A percentile compares a stretch with the other conserved stretches of the same genome.
These are phyloP conservation scores for Bruguiera gymnorhiza DNA, from an alignment of 345 rosid genomes.

Conservation along the genomic window DNA sequence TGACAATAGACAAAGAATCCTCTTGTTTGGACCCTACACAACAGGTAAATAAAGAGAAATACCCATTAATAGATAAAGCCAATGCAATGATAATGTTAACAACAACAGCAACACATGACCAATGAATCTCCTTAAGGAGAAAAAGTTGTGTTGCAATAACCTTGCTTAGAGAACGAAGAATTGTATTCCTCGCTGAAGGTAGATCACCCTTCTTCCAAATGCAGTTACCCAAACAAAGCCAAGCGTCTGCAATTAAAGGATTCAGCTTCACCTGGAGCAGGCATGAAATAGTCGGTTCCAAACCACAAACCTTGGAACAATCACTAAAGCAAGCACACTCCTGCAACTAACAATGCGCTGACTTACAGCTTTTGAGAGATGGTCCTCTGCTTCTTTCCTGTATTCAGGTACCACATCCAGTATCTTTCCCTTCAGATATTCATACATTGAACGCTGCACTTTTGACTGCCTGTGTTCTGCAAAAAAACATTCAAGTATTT, in stretches of 20 bases:
- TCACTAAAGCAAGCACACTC: slow-evolving; percentile 14
- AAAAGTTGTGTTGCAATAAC: slow-evolving; percentile 22
- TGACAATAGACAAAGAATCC: slow-evolving; percentile 61
- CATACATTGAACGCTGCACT: slow-evolving; percentile 47
- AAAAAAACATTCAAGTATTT: background rate
- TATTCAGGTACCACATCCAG: slow-evolving; percentile 68
- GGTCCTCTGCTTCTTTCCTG: slow-evolving; percentile 75
- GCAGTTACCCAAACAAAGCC: slow-evolving; percentile 67
- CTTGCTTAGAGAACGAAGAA: slow-evolving; percentile 68
- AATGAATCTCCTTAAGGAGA: background rate
- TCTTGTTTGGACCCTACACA: slow-evolving; percentile 61
- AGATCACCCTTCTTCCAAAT: slow-evolving; percentile 85
- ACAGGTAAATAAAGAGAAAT: slow-evolving; percentile 7
- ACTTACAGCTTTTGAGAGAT: slow-evolving; percentile 71
- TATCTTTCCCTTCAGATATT: slow-evolving; percentile 59
- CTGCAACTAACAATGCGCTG: background rate
- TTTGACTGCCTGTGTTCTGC: slow-evolving; percentile 55
- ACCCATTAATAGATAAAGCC: slow-evolving; percentile 1
- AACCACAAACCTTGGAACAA: slow-evolving; percentile 9
- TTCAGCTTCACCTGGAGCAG: slow-evolving; percentile 62
- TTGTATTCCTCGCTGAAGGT: slow-evolving; percentile 59
- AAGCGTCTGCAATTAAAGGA: slow-evolving; percentile 77
- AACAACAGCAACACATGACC: background rate
- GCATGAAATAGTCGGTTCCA: slow-evolving; percentile 17
- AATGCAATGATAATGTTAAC: background rate